Conservation (phyloP, 352 stramenopile genomes). For the Globisporangium takayamanum region DNA sequence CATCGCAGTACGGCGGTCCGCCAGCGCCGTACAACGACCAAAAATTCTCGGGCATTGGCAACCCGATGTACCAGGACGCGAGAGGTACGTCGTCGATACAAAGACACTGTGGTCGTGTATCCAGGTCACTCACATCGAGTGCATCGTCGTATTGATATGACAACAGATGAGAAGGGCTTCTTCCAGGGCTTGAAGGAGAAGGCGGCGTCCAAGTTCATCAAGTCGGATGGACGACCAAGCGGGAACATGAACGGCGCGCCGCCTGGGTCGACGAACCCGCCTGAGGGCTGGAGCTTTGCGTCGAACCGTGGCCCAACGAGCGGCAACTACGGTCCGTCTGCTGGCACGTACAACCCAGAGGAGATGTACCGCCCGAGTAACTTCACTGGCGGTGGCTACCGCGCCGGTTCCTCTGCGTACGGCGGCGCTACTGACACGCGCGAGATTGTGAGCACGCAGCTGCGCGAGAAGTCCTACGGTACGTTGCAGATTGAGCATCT, state of each 20-base stretch:
- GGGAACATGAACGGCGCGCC: constrained; percentile 53
- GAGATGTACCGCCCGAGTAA: constrained; percentile 64
- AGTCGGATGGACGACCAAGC: constrained; percentile 39
- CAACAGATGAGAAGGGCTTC: constrained; percentile 78
- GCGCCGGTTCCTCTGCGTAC: constrained; percentile 32
- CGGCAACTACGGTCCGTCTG: constrained; percentile 48
- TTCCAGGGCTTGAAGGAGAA: constrained; percentile 85
- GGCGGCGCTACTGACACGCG: constrained; percentile 35
- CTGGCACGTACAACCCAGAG: constrained; percentile 70
- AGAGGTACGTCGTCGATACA: constrained; percentile 24
- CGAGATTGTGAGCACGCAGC: constrained; percentile 50
- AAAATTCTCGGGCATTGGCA: constrained; percentile 92
- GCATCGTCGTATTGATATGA: constrained; percentile 2
- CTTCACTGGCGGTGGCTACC: constrained; percentile 42
- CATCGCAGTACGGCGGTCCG: constrained; percentile 32
- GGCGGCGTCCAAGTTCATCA: constrained; percentile 70
- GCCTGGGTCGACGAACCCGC: constrained; percentile 59
- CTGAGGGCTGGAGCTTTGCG: constrained; percentile 80
- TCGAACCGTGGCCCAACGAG: constrained; percentile 79
- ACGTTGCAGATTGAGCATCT: constrained; percentile 1
- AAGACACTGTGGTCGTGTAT: neutral
- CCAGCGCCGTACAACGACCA: constrained; percentile 58
- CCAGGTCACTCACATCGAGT: neutral
- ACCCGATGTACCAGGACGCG: constrained; percentile 92
- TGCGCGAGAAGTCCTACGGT: constrained; percentile 79